phyloP scores from a whole-genome alignment of 768 basidiomycete genomes.

The Dioszegia crocea region DNA sequence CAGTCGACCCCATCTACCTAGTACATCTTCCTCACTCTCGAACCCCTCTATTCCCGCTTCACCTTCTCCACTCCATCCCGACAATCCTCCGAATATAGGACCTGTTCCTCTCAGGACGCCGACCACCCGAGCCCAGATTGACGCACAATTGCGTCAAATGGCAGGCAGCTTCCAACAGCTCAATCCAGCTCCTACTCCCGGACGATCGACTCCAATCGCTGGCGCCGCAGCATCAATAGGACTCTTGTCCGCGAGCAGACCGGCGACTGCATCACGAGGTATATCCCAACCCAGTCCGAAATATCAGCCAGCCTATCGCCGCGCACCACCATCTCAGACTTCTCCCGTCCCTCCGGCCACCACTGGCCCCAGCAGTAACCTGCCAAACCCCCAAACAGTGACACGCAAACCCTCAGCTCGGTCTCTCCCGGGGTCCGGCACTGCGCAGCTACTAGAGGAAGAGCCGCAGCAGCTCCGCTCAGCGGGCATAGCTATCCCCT shows the following conservation, averaged over 20 bases:
- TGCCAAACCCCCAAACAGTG: neutral
- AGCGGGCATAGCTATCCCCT: constrained; percentile 7
- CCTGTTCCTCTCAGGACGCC: constrained; percentile 21
- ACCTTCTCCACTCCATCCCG: constrained; percentile 15
- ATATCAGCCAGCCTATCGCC: neutral
- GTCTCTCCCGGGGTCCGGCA: constrained; percentile 28
- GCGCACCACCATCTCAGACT: neutral
- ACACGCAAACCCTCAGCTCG: constrained; percentile 17
- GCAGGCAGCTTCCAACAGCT: constrained; percentile 38
- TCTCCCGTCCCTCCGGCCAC: neutral
- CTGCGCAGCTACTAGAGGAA: constrained; percentile 15
- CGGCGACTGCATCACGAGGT: constrained; percentile 14
- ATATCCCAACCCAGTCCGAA: neutral
- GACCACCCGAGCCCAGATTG: constrained; percentile 39
- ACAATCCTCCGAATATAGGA: constrained; percentile 2
- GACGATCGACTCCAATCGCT: neutral
- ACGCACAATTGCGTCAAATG: constrained; percentile 39
- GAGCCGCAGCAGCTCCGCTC: constrained; percentile 16
- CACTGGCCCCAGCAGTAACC: neutral
- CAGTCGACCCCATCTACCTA: constrained; percentile 32
- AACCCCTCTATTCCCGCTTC: constrained; percentile 19
- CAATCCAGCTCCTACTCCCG: neutral
- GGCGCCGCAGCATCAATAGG: constrained; percentile 22
- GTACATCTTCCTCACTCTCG: constrained; percentile 43
- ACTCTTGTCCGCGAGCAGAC: constrained; percentile 30